Evolutionary conservation across 2,329 filamentous ascomycete genomes (phyloP).

Genomic region (Gaeumannomyces sp.): DNA sequence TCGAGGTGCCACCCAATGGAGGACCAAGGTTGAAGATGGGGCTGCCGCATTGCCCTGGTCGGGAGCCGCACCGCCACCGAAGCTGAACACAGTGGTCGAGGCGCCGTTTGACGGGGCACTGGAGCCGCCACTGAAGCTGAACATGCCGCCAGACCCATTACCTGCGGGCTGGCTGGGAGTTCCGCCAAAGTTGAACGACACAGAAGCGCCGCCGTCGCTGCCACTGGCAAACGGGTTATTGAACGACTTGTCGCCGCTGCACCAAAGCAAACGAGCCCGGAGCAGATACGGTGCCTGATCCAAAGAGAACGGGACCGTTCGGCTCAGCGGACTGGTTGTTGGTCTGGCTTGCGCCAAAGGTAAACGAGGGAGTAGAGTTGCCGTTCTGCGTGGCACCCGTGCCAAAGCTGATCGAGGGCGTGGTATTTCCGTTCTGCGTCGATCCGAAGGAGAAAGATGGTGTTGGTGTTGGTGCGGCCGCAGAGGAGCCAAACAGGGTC

Average conservation of each 20-base stretch:
- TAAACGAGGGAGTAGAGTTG: slow-evolving; percentile 6
- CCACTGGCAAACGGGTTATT: slow-evolving; percentile 32
- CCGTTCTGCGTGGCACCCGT: slow-evolving; percentile 18
- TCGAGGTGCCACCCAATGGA: slow-evolving; percentile 30
- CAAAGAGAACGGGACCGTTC: slow-evolving; percentile 6
- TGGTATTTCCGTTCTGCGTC: slow-evolving; percentile 1
- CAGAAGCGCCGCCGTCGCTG: slow-evolving; percentile 13
- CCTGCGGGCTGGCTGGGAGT: slow-evolving; percentile 13
- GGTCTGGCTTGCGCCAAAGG: slow-evolving; percentile 12
- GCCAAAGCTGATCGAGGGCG: slow-evolving; percentile 6
- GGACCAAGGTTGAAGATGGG: slow-evolving; percentile 26
- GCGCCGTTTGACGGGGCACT: slow-evolving; percentile 8
- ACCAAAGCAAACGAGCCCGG: slow-evolving; percentile 32
- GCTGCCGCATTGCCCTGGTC: slow-evolving; percentile 22
- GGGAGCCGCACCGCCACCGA: slow-evolving; percentile 26
- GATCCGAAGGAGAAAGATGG: slow-evolving; percentile 7
- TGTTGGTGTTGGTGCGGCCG: neutral
- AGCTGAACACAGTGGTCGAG: slow-evolving; percentile 31
- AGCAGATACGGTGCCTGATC: slow-evolving; percentile 15
- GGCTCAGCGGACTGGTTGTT: slow-evolving; percentile 13
- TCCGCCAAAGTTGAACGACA: slow-evolving; percentile 33
- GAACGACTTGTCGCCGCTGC: slow-evolving; percentile 25
- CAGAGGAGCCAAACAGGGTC: slow-evolving; percentile 19
- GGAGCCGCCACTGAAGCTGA: slow-evolving; percentile 29
- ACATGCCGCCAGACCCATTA: slow-evolving; percentile 19